Evolutionary conservation across 129 eudicot genomes (phyloP).

Genomic region (Flaveria brownii): DNA sequence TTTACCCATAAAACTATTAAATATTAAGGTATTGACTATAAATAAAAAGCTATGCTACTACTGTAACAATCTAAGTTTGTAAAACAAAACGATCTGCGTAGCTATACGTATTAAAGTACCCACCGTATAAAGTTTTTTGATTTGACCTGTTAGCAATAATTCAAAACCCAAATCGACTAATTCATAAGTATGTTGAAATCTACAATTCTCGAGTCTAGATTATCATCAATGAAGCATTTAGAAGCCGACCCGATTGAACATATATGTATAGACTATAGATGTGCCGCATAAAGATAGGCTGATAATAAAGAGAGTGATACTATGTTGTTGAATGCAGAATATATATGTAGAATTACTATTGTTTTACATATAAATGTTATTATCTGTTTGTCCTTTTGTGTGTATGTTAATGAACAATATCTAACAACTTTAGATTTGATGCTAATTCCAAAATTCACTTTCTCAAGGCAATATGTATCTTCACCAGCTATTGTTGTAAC

Average conservation of each 20-base stretch:
- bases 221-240: constrained; percentile 26
- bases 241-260: constrained; percentile 46
- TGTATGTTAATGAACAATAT: constrained; percentile 38
- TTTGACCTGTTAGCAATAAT: no score
- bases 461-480: constrained; percentile 41
- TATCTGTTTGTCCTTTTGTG: constrained; percentile 28
- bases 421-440: constrained; percentile 35
- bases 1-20: background rate
- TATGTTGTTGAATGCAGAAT: constrained; percentile 43
- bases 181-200: background rate
- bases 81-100: no score
- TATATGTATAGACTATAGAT: constrained; percentile 22
- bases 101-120: no score
- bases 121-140: no score
- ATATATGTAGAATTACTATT: constrained; percentile 16
- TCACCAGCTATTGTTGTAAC: constrained; percentile 38
- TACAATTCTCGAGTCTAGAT: background rate
- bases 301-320: constrained; percentile 33
- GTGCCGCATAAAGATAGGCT: constrained; percentile 32
- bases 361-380: constrained; percentile 13
- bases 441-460: constrained; percentile 39
- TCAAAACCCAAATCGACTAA: no score
- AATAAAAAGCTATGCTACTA: no score
- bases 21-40: no score
- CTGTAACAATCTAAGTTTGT: no score